phyloP scores from a whole-genome alignment of 2,329 filamentous ascomycete species.

The Monosporascus sp. region DNA sequence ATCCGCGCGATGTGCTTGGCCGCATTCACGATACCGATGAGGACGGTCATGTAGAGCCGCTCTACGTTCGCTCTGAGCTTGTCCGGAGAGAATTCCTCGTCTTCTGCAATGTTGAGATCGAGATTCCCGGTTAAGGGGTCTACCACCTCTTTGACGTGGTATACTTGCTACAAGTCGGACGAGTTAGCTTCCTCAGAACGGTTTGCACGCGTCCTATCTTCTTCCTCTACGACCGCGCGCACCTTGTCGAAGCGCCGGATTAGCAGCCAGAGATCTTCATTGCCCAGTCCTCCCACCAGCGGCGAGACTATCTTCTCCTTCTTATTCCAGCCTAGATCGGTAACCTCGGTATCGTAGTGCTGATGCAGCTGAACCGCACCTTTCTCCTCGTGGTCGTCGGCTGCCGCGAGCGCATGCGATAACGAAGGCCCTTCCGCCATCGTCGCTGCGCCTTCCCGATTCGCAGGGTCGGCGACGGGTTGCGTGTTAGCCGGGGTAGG shows the following conservation, averaged over 20 bases:
- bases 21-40: constrained; percentile 59
- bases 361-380: constrained; percentile 40
- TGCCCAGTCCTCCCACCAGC: constrained; percentile 62
- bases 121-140: constrained; percentile 59
- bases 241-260: constrained; percentile 71
- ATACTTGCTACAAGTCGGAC: constrained; percentile 39
- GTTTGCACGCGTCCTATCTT: background rate
- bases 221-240: background rate
- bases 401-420: constrained; percentile 37
- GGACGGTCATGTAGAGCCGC: constrained; percentile 74
- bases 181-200: constrained; percentile 15
- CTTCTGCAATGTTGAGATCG: constrained; percentile 74
- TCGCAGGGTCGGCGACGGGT: constrained; percentile 23
- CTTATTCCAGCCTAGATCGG: constrained; percentile 64
- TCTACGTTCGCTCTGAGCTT: constrained; percentile 75
- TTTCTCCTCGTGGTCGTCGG: constrained; percentile 36
- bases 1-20: constrained; percentile 72
- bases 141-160: constrained; percentile 62
- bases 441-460: constrained; percentile 15
- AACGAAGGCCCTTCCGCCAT: constrained; percentile 28
- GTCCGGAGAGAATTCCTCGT: constrained; percentile 80
- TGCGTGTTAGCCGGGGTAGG: constrained; percentile 27
- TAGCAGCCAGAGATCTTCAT: constrained; percentile 70
- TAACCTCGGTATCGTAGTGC: constrained; percentile 50
- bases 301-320: constrained; percentile 50